Base-by-base conservation (phyloP, 345 rosid genomes). In the Citrus sinensis region DNA sequence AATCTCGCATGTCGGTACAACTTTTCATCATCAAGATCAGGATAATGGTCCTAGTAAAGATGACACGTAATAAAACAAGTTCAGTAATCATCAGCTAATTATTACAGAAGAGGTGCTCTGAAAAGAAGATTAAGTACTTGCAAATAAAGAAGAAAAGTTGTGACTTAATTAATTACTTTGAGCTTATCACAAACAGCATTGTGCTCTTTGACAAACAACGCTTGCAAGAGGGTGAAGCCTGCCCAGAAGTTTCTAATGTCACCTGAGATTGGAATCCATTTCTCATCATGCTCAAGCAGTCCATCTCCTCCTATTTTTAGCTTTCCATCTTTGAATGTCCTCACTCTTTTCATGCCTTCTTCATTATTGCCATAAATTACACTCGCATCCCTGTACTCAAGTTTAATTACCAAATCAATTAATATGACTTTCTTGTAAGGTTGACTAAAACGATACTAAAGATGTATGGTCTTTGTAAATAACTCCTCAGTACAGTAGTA, bases 211-310 rank as follows among this genome's bases (percentile, higher is more conserved):
- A 88, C 79, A 79, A 92, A 92, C 74, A 93, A 82, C 78, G 94
- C 94, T 76, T 92, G 97, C 5, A 92, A 78, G 56, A 89, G 56
- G 58, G 94, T 92, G 82, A 92, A 88, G 37, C 98, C 93, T 40
- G 97, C 90, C 98, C 97, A 90, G 82, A 89, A 83, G 78, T 92
- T 93, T 87, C 93, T 85, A 63, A 90, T 81, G 34, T 93, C 98
- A 60, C 98, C 93, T 1, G 97, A 93, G 62, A 93, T 82, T 0
- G 94, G 91, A 78, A 89, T 79, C 71, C 91, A 88, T 77, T 89
- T 87, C 67, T 88, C 86, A 68, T 90, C 90, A 71, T 83, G 87
- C 68, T 88, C 84, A 60, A 89, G 89, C 34, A 90, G 87, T 5
- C 90, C 92, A 83, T 89, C 87, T 24, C 70, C 83, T 10, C 80